Conservation (phyloP, 345 rosid genomes). For the Alliaria petiolata region DNA sequence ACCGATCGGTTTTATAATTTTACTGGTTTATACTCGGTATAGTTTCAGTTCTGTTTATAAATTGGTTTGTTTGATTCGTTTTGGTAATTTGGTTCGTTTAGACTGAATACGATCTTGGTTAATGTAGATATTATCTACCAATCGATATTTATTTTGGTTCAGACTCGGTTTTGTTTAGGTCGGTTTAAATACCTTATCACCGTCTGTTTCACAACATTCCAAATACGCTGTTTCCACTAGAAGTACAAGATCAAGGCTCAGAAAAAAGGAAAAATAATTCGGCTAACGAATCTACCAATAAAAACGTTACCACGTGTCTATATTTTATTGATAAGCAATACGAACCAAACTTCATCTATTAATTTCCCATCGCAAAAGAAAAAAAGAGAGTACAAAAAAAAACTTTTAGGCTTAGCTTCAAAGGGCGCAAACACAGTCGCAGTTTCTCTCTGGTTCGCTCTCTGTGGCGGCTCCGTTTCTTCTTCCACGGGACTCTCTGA, state of each 20-base stretch:
- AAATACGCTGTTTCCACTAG: background rate
- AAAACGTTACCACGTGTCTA: background rate
- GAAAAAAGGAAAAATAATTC: background rate
- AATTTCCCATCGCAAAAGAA: background rate
- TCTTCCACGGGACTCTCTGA: slow-evolving; percentile 8
- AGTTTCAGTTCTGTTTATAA: background rate
- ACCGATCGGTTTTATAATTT: background rate
- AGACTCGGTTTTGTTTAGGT: background rate
- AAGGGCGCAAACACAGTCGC: slow-evolving; percentile 17
- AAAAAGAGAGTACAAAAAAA: background rate
- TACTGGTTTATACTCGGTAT: background rate
- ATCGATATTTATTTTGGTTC: background rate
- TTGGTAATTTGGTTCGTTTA: too few relatives aligned
- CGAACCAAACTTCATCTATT: slow-evolving; percentile 14
- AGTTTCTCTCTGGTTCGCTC: slow-evolving; percentile 27
- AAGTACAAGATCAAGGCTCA: background rate
- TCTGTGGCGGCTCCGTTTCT: slow-evolving; percentile 39
- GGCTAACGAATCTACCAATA: background rate
- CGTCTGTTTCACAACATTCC: background rate
- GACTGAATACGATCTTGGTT: too few relatives aligned
- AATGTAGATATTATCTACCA: background rate
- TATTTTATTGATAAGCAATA: background rate
- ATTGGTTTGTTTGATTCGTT: too few relatives aligned
- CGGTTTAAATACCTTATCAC: slow-evolving; percentile 11
- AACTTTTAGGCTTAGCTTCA: slow-evolving; percentile 22